Conservation (phyloP, 176 grass and related monocot species). For the Hsuehochloa calcarea region DNA sequence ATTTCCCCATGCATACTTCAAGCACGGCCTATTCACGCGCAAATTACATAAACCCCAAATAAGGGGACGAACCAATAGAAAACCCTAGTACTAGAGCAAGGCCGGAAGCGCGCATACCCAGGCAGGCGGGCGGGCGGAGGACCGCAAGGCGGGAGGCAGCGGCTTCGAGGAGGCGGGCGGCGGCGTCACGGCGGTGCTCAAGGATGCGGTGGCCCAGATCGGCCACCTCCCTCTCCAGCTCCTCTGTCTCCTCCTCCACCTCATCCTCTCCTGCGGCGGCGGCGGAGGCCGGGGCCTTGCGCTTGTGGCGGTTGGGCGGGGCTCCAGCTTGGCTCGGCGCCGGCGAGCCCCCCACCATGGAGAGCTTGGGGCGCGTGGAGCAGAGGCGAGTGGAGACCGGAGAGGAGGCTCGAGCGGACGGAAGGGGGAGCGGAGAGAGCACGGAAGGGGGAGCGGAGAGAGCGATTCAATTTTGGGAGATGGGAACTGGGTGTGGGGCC, state of each 20-base stretch:
- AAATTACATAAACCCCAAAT: not conserved
- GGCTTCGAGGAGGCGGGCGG: constrained; percentile 17
- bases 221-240: constrained; percentile 52
- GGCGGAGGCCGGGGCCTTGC: constrained; percentile 25
- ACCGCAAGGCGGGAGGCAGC: not conserved
- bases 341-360: constrained; percentile 42
- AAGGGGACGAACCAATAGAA: not conserved
- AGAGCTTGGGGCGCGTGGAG: not conserved
- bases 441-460: not conserved
- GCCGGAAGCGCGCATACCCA: constrained; percentile 20
- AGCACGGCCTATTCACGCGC: not conserved
- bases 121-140: constrained; percentile 30
- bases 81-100: constrained; percentile 32
- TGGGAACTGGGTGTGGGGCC: not conserved
- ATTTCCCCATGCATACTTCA: not conserved
- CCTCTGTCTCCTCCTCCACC: constrained; percentile 27
- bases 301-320: constrained; percentile 32
- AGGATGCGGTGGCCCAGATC: constrained; percentile 57
- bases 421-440: not conserved
- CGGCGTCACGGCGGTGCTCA: constrained; percentile 36
- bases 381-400: not conserved
- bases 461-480: not conserved
- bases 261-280: constrained; percentile 21
- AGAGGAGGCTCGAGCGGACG: not conserved
- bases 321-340: not conserved